Percentiles rank a stretch among this genome's conserved stretches.
phyloP scores from a whole-genome alignment of 2,329 filamentous ascomycete genomes.

The Cadophora luteo-olivacea region DNA sequence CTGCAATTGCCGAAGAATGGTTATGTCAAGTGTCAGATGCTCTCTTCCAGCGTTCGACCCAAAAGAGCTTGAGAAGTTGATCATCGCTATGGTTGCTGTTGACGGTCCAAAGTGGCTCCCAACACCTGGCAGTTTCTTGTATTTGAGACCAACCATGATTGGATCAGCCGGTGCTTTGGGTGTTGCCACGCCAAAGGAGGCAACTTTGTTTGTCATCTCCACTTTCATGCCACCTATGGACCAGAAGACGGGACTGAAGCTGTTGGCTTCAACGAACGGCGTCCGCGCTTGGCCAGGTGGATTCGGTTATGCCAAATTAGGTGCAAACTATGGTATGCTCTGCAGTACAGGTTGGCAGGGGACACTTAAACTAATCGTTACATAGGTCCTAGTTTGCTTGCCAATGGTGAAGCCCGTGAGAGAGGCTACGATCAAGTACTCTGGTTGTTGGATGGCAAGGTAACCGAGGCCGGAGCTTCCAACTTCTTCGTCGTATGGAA shows the following conservation, averaged over 20 bases:
- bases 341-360: background rate
- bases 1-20: constrained; percentile 56
- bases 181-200: constrained; percentile 79
- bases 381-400: constrained; percentile 69
- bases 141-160: constrained; percentile 82
- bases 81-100: constrained; percentile 72
- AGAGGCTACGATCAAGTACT: constrained; percentile 87
- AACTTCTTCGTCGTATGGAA: constrained; percentile 92
- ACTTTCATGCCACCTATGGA: constrained; percentile 67
- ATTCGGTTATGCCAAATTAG: constrained; percentile 90
- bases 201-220: constrained; percentile 85
- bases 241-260: constrained; percentile 65
- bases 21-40: constrained; percentile 68
- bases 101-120: constrained; percentile 85
- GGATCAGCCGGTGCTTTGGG: constrained; percentile 82
- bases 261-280: constrained; percentile 81
- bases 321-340: constrained; percentile 80
- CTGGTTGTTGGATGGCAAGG: constrained; percentile 86
- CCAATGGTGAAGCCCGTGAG: constrained; percentile 75
- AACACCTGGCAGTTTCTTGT: constrained; percentile 74
- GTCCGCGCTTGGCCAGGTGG: constrained; percentile 93
- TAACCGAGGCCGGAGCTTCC: constrained; percentile 89
- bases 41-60: constrained; percentile 77
- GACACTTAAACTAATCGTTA: background rate
- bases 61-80: constrained; percentile 74